Conservation (phyloP, 495 filamentous ascomycete genomes). For the Achaetomiella virescens region DNA sequence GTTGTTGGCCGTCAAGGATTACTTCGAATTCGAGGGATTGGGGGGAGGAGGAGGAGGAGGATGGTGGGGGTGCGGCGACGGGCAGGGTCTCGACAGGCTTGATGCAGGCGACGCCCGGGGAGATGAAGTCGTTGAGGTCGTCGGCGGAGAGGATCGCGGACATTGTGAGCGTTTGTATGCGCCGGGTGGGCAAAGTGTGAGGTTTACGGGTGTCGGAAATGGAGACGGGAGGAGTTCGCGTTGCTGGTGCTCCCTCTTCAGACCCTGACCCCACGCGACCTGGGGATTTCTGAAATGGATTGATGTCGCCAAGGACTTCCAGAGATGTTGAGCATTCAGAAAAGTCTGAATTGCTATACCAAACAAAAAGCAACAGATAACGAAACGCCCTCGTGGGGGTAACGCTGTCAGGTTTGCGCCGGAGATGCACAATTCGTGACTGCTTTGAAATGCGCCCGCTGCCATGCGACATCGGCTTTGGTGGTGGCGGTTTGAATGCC, state of each 20-base stretch:
- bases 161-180: conserved; percentile 56
- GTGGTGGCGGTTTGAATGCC: conserved; percentile 14
- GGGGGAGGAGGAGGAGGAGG: background rate
- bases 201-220: too few species aligned
- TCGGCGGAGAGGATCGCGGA: conserved; percentile 93
- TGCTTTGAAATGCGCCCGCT: conserved; percentile 38
- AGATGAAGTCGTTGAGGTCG: conserved; percentile 98
- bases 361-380: background rate
- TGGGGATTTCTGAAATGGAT: too few species aligned
- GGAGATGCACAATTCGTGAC: conserved; percentile 15
- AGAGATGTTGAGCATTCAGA: too few species aligned
- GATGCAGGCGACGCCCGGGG: conserved; percentile 93
- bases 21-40: conserved; percentile 67
- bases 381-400: background rate
- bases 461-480: conserved; percentile 31
- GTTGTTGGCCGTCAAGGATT: conserved; percentile 79
- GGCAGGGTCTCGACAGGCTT: conserved; percentile 93
- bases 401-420: background rate
- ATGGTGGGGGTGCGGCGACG: conserved; percentile 19
- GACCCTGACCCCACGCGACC: too few species aligned
- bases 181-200: too few species aligned
- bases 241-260: too few species aligned
- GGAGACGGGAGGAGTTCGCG: too few species aligned
- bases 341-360: too few species aligned
- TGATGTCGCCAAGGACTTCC: too few species aligned